Percentiles rank a stretch among this genome's conserved stretches.
Conservation (phyloP, 1,284 basidiomycete genomes). For the Pyrrhoderma noxium region DNA sequence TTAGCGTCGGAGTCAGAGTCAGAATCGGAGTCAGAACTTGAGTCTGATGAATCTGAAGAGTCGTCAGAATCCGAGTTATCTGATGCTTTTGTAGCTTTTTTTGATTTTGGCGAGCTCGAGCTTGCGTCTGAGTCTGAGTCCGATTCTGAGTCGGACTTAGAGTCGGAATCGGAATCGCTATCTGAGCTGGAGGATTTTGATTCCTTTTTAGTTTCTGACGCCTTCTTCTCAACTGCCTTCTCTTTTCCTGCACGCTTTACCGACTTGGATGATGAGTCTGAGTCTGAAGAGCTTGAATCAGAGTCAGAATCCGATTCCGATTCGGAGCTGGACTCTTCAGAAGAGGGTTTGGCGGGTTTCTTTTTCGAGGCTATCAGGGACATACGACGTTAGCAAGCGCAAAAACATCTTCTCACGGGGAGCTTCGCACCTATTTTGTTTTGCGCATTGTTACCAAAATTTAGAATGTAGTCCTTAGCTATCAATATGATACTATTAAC, state of each 20-base stretch:
- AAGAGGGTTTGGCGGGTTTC: background rate
- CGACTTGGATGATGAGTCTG: slow-evolving; percentile 2
- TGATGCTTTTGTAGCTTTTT: no score
- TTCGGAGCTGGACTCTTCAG: slow-evolving; percentile 25
- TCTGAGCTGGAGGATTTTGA: slow-evolving; percentile 21
- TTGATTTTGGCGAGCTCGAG: no score
- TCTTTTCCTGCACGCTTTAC: no score
- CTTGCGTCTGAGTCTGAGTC: slow-evolving; percentile 1
- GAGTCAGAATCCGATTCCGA: slow-evolving; percentile 16
- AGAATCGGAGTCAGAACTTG: background rate
- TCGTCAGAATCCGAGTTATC: slow-evolving; percentile 21
- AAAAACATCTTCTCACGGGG: no score
- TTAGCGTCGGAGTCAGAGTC: background rate
- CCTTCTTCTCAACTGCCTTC: slow-evolving; percentile 5
- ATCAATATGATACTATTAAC: no score
- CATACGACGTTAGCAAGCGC: no score
- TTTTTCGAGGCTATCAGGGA: no score
- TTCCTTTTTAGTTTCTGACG: slow-evolving; percentile 12
- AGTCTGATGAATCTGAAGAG: slow-evolving; percentile 16
- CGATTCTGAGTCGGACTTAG: slow-evolving; percentile 14
- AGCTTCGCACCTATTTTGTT: no score
- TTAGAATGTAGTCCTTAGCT: no score
- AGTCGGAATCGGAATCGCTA: slow-evolving; percentile 23
- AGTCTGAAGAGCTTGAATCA: slow-evolving; percentile 11
- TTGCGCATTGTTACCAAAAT: no score